Conservation (phyloP, 257 asterid species). For the Lithospermum erythrorhizon region DNA sequence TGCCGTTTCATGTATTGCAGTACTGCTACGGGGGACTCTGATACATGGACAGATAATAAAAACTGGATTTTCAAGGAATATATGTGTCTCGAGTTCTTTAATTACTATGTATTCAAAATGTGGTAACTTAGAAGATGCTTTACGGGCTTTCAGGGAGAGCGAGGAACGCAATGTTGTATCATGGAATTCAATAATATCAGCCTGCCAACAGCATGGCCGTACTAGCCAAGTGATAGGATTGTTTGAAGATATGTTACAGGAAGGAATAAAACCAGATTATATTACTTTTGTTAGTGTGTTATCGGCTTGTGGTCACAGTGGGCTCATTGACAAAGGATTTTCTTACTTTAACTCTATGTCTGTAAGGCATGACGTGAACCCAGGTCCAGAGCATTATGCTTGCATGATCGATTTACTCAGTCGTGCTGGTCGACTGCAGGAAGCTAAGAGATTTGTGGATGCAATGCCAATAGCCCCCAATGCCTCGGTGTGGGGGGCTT, state of each 20-base stretch:
- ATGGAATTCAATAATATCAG: conserved; percentile 45
- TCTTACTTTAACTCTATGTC: conserved; percentile 29
- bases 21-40: conserved; percentile 25
- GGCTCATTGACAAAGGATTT: conserved; percentile 30
- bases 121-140: conserved; percentile 37
- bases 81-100: conserved; percentile 28
- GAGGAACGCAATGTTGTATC: conserved; percentile 28
- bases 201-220: conserved; percentile 37
- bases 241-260: conserved; percentile 28
- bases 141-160: conserved; percentile 22
- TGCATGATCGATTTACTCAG: conserved; percentile 49
- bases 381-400: conserved; percentile 35
- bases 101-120: conserved; percentile 40
- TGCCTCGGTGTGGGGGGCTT: conserved; percentile 31
- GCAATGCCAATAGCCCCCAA: conserved; percentile 38
- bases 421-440: conserved; percentile 36
- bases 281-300: conserved; percentile 36
- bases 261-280: conserved; percentile 31
- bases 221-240: conserved; percentile 26
- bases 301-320: conserved; percentile 44
- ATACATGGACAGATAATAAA: conserved; percentile 29
- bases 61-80: conserved; percentile 24
- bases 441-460: conserved; percentile 30
- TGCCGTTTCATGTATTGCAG: conserved; percentile 31
- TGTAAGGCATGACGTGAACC: conserved; percentile 16